Base-by-base conservation (phyloP, 306 rosid genomes). In the Dryas octopetala region DNA sequence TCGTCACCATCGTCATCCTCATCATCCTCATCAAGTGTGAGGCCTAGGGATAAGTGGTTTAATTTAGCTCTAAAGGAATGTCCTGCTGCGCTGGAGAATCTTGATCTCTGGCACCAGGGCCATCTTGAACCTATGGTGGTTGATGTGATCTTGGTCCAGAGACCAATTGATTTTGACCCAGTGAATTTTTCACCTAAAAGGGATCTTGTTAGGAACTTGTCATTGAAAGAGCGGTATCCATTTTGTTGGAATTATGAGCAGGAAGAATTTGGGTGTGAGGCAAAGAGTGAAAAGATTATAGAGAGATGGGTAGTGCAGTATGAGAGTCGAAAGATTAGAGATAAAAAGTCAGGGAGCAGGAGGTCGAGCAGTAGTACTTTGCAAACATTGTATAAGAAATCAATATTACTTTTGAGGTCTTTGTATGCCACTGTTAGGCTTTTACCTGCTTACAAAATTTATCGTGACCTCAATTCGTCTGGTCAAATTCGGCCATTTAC, bases 11-110 rank as follows among this genome's bases (percentile, higher is more conserved):
- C 91, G 2, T 90, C 97, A 0, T 88, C 97, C 6, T 79, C 93
- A 0, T 86, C 94, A 0, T 89, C 96, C 9, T 86, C 97, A 1
- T 89, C 96, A 0, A 88, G 96, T 52, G 91, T 90, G 85, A 75
- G 88, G 83, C 91, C 89, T 2, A 88, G 94, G 87, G 96, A 94
- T 72, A 91, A 88, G 78, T 90, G 97, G 97, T 94, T 94, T 77
- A 91, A 91, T 87, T 81, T 91, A 68, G 91, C 97, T 0, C 83
- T 90, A 5, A 79, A 91, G 70, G 95, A 90, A 73, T 88, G 96
- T 75, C 87, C 95, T 54, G 88, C 81, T 0, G 91, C 89, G 1
- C 28, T 94, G 5, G 93, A 88, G 78, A 90, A 88, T 41, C 76
- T 82, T 62, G 97, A 87, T 77, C 81, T 88, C 65, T 91, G 90